Evolutionary conservation across 805 yeast genomes (phyloP), one percentile per base, ranked within the genome.

Genomic region (Tetrapisispora arboricola): DNA sequence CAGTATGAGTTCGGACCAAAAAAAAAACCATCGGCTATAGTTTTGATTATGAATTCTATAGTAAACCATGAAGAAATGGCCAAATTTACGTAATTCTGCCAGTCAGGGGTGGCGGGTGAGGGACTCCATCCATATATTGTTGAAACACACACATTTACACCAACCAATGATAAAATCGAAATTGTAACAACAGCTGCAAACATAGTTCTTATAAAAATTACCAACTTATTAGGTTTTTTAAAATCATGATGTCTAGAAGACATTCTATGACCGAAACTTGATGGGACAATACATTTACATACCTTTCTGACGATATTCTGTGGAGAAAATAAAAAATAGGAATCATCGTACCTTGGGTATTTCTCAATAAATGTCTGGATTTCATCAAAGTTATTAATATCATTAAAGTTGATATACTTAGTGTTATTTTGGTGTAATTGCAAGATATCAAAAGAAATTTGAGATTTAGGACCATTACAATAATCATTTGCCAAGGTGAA

Each of bases 1-100:
- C 16, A 15, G 13, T 37, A 37, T n/a, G 40, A 34, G 16, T 37
- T 37, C 3, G 34, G 34, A 8, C 32, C 27, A 37, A 27, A 30
- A 15, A 37, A 6, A 22, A 37, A 37, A 15, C 40, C 40, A 24
- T 37, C 40, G 2, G 40, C 40, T 16, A 37, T 24, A 11, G 40
- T 37, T 16, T 22, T 37, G 4, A 37, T 22, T 5, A 30, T 5
- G 24, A 37, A 37, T 22, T 37, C 40, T 4, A 29, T 6, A 3
- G 34, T 30, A 24, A 22, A 37, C 17, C 12, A 4, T 12, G 13
- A 3, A 13, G 40, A n/a, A 10, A 37, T 16, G 3, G 36, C 12
- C 21, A 11, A 17, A 16, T 15, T 18, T 6, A 16, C n/a, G 22
- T 22, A 20, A 37, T 27, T 10, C 15, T 27, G 29, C 27, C 39